phyloP scores from a whole-genome alignment of 192 early-diverging fungal genomes.

The Fimicolochytrium jonesii region DNA sequence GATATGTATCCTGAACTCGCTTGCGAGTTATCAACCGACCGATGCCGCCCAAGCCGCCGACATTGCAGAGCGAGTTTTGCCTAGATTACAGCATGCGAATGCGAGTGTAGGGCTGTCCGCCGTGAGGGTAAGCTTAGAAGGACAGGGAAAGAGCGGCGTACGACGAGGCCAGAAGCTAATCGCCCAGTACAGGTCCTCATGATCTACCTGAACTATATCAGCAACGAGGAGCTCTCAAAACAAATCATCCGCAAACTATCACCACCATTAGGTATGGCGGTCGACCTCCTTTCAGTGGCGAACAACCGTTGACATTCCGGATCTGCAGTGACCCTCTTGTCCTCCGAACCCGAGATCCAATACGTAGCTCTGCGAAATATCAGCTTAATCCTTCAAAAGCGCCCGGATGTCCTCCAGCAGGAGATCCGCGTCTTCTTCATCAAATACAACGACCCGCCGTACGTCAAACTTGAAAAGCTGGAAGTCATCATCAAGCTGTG shows the following conservation, averaged over 20 bases:
- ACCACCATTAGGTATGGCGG: constrained; percentile 76
- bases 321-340: constrained; percentile 72
- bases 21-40: constrained; percentile 71
- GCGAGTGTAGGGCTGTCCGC: constrained; percentile 92
- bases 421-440: constrained; percentile 97
- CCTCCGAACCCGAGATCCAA: constrained; percentile 87
- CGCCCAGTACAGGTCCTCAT: constrained; percentile 54
- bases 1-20: constrained; percentile 75
- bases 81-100: constrained; percentile 93
- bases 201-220: constrained; percentile 69
- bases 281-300: no score
- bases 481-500: constrained; percentile 89
- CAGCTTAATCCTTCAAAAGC: constrained; percentile 88
- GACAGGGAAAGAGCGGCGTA: not conserved
- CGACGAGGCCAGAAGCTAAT: not conserved
- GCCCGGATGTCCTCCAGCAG: constrained; percentile 78
- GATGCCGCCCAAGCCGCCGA: constrained; percentile 79
- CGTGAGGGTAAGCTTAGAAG: constrained; percentile 54
- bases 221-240: constrained; percentile 66
- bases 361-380: constrained; percentile 97
- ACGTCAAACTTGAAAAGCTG: constrained; percentile 94
- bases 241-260: constrained; percentile 85
- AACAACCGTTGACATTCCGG: not conserved
- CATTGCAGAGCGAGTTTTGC: constrained; percentile 86
- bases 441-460: constrained; percentile 97